Evolutionary conservation across 805 yeast species (phyloP).

Genomic region (Candida koratica): DNA sequence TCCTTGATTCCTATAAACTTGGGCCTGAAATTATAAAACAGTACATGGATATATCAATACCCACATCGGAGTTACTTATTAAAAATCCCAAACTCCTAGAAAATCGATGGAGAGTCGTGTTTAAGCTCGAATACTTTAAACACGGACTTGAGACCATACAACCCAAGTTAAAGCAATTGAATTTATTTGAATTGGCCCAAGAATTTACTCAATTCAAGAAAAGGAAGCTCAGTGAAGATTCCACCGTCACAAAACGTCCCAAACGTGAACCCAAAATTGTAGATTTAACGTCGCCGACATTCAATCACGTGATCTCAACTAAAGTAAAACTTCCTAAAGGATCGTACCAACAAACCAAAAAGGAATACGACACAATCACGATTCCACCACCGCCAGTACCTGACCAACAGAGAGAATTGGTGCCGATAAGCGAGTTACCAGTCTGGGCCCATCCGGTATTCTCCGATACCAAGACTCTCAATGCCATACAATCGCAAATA

Average conservation of each 20-base stretch:
- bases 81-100: conserved; percentile 5
- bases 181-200: conserved; percentile 32
- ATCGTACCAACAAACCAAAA: conserved; percentile 70
- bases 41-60: neutral
- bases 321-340: conserved; percentile 78
- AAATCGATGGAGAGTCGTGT: conserved; percentile 37
- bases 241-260: conserved; percentile 8
- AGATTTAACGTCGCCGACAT: conserved; percentile 59
- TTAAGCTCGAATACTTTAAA: conserved; percentile 40
- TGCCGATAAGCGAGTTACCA: conserved; percentile 64
- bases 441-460: conserved; percentile 80
- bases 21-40: neutral
- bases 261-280: conserved; percentile 47
- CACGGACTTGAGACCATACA: conserved; percentile 22
- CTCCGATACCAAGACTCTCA: conserved; percentile 68
- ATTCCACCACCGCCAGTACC: conserved; percentile 74
- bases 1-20: neutral
- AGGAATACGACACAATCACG: conserved; percentile 80
- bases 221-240: conserved; percentile 18
- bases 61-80: conserved; percentile 1
- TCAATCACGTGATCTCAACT: conserved; percentile 66
- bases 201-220: conserved; percentile 35
- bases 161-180: conserved; percentile 42
- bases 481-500: conserved; percentile 79
- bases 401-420: conserved; percentile 38